These are phyloP conservation scores for Hsuehochloa calcarea DNA, from an alignment of 176 grass and related monocot species.

Conservation along the genomic window DNA sequence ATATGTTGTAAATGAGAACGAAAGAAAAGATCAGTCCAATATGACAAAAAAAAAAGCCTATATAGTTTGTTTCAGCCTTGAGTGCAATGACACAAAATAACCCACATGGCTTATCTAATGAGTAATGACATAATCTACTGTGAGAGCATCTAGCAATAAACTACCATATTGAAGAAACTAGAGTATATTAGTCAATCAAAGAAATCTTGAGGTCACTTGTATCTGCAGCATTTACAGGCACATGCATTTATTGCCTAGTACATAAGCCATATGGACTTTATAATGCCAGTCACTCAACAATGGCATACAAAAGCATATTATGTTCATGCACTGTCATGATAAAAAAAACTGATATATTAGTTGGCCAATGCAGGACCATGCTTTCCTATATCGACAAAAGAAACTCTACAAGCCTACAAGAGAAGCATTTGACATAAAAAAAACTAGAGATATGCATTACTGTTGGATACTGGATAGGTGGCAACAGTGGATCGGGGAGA, in stretches of 20 bases:
- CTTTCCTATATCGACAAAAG: conserved; percentile 6
- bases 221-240: background rate
- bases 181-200: background rate
- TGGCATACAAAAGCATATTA: background rate
- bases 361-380: background rate
- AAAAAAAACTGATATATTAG: conserved; percentile 2
- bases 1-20: background rate
- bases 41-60: background rate
- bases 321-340: conserved; percentile 1
- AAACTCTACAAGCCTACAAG: background rate
- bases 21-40: background rate
- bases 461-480: conserved; percentile 80
- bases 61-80: background rate
- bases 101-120: background rate
- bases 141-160: background rate
- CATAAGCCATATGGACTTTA: background rate
- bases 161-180: background rate
- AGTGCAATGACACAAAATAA: background rate
- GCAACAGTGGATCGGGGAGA: conserved; percentile 74
- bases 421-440: conserved; percentile 14
- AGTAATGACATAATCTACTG: background rate
- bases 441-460: conserved; percentile 37
- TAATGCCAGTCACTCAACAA: background rate
- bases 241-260: background rate
- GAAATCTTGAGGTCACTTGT: background rate